phyloP scores from a whole-genome alignment of 257 asterid genomes.

The Catharanthus roseus region DNA sequence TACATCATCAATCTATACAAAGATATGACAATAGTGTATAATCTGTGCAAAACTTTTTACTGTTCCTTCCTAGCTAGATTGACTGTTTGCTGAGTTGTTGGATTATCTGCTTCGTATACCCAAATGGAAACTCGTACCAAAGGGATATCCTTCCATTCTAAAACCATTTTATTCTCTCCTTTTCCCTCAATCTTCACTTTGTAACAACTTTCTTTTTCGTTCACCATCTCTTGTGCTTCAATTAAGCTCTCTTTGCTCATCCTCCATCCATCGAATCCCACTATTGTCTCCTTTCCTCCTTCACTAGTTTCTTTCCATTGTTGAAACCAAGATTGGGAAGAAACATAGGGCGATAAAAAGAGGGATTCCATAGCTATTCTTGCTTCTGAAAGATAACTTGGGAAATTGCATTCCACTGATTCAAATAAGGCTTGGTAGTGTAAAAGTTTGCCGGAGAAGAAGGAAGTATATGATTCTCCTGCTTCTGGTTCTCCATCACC shows the following conservation, averaged over 20 bases:
- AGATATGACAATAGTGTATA: not conserved
- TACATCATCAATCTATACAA: slow-evolving; percentile 2
- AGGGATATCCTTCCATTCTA: slow-evolving; percentile 56
- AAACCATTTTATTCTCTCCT: slow-evolving; percentile 43
- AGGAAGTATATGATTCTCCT: slow-evolving; percentile 29
- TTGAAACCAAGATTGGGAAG: slow-evolving; percentile 40
- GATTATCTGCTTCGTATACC: slow-evolving; percentile 31
- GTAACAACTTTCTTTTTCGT: slow-evolving; percentile 34
- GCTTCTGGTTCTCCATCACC: slow-evolving; percentile 58
- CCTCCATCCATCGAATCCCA: slow-evolving; percentile 26
- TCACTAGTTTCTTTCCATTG: slow-evolving; percentile 34
- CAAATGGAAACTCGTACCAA: slow-evolving; percentile 63
- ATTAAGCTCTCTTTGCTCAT: slow-evolving; percentile 40
- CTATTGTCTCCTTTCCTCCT: slow-evolving; percentile 6
- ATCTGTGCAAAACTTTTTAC: slow-evolving; percentile 1
- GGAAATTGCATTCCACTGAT: slow-evolving; percentile 57
- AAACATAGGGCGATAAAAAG: slow-evolving; percentile 47
- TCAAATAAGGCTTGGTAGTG: slow-evolving; percentile 54
- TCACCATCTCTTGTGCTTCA: slow-evolving; percentile 55
- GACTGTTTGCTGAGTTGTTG: not conserved
- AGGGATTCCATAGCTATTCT: slow-evolving; percentile 57
- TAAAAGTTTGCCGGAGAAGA: slow-evolving; percentile 33
- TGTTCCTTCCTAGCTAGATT: not conserved
- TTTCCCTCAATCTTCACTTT: slow-evolving; percentile 29
- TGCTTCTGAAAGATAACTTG: slow-evolving; percentile 55